These are phyloP conservation scores for Fusarium agapanthi DNA, from an alignment of 2,329 filamentous ascomycete species.

Conservation along the genomic window DNA sequence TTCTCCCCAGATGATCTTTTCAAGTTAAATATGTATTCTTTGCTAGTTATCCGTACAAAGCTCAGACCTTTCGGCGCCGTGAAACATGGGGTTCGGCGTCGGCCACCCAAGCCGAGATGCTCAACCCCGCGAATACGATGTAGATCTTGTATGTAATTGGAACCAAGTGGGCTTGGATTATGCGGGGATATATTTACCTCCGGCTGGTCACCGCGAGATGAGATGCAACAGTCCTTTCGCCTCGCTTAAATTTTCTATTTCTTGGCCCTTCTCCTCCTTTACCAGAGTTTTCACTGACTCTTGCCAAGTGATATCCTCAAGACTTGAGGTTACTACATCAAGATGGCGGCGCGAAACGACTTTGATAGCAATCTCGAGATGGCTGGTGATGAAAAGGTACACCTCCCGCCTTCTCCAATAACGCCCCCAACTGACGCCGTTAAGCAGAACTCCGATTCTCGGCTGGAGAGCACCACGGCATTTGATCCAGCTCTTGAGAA, in stretches of 20 bases:
- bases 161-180: background rate
- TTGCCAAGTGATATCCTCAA: background rate
- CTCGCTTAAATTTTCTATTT: conserved; percentile 6
- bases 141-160: conserved; percentile 11
- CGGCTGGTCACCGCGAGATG: conserved; percentile 1
- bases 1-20: background rate
- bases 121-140: conserved; percentile 2
- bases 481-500: conserved; percentile 18
- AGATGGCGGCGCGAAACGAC: conserved; percentile 10
- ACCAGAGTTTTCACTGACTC: background rate
- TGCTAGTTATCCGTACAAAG: background rate
- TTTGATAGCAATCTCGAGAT: conserved; percentile 2
- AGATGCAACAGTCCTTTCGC: conserved; percentile 8
- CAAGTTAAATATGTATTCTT: background rate
- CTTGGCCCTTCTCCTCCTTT: background rate
- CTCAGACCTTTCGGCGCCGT: background rate
- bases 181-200: conserved; percentile 22
- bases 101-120: conserved; percentile 1
- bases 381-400: conserved; percentile 24
- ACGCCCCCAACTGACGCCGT: background rate
- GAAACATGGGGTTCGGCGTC: background rate
- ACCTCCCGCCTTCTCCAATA: background rate
- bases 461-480: background rate
- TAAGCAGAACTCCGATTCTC: conserved; percentile 16
- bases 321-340: no score